Evolutionary conservation across 108 stramenopile genomes (phyloP), one percentile per base, ranked within the genome.

Genomic region (Cyclotella baltica): DNA sequence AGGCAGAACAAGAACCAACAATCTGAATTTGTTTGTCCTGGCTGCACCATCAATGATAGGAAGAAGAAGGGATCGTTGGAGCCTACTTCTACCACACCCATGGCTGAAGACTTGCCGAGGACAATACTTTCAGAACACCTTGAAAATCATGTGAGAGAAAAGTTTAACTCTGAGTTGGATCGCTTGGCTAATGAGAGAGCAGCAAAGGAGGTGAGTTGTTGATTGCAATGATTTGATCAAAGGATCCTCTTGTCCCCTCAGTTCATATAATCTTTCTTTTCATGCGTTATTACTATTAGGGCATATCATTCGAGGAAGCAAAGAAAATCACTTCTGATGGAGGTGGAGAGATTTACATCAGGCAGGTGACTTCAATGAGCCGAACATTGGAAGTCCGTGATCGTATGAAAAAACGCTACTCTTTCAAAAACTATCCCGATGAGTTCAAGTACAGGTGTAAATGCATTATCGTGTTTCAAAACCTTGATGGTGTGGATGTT

Each of bases 401-500:
- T 23, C 89, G 90, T 20, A 96, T 96, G 96, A 92, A 91, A 80
- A 83, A 81, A 35, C 77, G 96, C 31, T 98, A 98, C 62, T 88
- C 92, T 18, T 96, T 95, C 83, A 76, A 81, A 62, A 89, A 96
- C 64, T 97, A 97, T 61, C 96, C 96, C 16, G 85, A 90, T 55
- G 94, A 94, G 53, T 97, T 97, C 78, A 90, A 81, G 43, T 96
- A 89, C 65, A 85, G 94, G 4, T 95, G 94, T 84, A 97, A 97
- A 58, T 97, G 95, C 65, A 83, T 97, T 51, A 80, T 97, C 40
- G 92, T 97, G 10, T 97, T 97, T 62, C 97, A 97, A 76, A 92
- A 93, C 64, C 87, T 97, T 33, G 97, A 97, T 70, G 95, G 97
- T 22, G 95, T 97, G n/a, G 97, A 97, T 88, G 93, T 95, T 9